These are phyloP conservation scores for Venturia oleaginea DNA, from an alignment of 2,329 filamentous ascomycete genomes.

Conservation along the genomic window DNA sequence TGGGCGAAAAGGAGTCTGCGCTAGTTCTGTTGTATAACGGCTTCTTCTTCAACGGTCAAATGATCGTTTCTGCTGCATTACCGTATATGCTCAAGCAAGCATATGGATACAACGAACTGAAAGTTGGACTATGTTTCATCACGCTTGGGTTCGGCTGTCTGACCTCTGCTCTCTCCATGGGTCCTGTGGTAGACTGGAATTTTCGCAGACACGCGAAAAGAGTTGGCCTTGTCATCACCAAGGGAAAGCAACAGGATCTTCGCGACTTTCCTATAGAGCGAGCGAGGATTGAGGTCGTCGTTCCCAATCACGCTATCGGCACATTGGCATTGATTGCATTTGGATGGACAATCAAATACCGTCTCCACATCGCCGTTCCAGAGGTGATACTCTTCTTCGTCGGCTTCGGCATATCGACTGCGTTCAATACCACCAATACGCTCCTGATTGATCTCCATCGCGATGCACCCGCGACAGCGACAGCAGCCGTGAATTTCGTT, in stretches of 20 bases:
- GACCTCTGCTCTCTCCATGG: conserved; percentile 33
- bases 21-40: conserved; percentile 29
- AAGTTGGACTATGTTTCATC: conserved; percentile 33
- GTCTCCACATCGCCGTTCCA: conserved; percentile 31
- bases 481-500: conserved; percentile 55
- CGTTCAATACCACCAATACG: conserved; percentile 41
- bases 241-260: conserved; percentile 36
- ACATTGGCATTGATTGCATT: conserved; percentile 29
- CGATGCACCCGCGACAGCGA: conserved; percentile 50
- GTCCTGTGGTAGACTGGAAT: conserved; percentile 60
- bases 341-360: conserved; percentile 34
- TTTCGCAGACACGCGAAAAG: conserved; percentile 43
- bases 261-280: conserved; percentile 43
- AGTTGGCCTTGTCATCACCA: conserved; percentile 6
- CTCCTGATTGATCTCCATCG: conserved; percentile 40
- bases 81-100: conserved; percentile 38
- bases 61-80: conserved; percentile 38
- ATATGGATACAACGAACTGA: conserved; percentile 39
- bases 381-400: conserved; percentile 45
- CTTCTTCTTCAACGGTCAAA: conserved; percentile 15
- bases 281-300: conserved; percentile 33
- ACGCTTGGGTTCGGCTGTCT: conserved; percentile 32
- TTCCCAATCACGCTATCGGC: conserved; percentile 28
- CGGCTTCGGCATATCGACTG: conserved; percentile 47
- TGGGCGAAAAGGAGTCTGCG: conserved; percentile 32